Evolutionary conservation across 1,284 basidiomycete species (phyloP).

Genomic region (Tilletia walkeri): DNA sequence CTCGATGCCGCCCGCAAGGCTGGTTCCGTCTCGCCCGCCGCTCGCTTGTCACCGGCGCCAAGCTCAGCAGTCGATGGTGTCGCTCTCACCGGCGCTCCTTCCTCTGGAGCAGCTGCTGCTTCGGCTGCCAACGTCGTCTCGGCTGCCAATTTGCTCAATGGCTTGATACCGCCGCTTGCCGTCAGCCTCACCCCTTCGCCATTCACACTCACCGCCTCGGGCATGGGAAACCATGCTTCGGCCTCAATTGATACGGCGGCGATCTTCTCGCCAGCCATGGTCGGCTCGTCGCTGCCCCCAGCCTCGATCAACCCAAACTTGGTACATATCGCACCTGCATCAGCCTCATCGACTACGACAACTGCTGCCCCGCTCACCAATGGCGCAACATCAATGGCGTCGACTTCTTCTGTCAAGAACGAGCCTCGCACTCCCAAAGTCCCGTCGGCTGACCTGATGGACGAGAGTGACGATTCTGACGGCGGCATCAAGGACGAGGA

Average conservation of each 20-base stretch:
- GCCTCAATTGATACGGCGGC: not conserved
- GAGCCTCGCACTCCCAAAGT: not conserved
- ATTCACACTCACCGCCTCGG: not conserved
- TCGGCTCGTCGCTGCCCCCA: not conserved
- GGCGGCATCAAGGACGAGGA: constrained; percentile 35
- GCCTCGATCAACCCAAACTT: not conserved
- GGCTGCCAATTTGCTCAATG: not conserved
- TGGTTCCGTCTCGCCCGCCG: not conserved
- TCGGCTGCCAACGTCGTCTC: not conserved
- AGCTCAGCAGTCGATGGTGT: not conserved
- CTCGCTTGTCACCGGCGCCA: not conserved
- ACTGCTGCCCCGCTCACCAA: not conserved
- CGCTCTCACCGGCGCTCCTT: not conserved
- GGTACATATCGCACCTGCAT: not conserved
- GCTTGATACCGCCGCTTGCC: not conserved
- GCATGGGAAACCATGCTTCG: not conserved
- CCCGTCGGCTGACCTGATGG: constrained; percentile 20
- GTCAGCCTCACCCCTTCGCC: not conserved
- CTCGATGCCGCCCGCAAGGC: constrained; percentile 21
- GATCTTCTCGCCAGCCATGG: constrained; percentile 10
- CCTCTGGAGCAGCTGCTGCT: not conserved
- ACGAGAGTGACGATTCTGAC: constrained; percentile 22
- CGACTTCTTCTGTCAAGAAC: not conserved
- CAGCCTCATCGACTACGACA: not conserved
- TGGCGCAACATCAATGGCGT: not conserved